Percentiles rank a stretch among this genome's conserved stretches.
These are phyloP conservation scores for Nigrospora osmanthi DNA, from an alignment of 2,329 filamentous ascomycete species.

Conservation along the genomic window DNA sequence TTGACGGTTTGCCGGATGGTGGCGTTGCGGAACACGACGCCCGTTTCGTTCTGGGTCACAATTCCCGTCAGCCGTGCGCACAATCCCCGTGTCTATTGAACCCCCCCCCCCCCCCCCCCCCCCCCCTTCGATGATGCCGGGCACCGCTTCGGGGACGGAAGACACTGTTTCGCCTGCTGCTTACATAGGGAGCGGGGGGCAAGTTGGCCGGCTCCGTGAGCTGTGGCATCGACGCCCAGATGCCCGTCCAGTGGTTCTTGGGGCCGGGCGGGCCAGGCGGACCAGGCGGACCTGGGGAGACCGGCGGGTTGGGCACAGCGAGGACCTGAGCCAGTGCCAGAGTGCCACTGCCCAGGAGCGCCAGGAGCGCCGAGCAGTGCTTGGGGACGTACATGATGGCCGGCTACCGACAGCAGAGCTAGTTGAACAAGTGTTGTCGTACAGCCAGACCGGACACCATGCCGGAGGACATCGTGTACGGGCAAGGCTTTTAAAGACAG, in stretches of 20 bases:
- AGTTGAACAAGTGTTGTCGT: not conserved
- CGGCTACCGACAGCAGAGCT: not conserved
- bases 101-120: too few relatives aligned
- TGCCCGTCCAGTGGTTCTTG: conserved; percentile 47
- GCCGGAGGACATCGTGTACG: not conserved
- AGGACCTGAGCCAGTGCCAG: not conserved
- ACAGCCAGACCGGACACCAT: not conserved
- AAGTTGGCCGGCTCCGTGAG: conserved; percentile 51
- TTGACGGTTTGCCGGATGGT: conserved; percentile 56
- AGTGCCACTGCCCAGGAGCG: not conserved
- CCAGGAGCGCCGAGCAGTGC: not conserved
- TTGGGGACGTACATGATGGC: not conserved
- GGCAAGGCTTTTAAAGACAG: not conserved
- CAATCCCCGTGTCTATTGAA: conserved; percentile 3
- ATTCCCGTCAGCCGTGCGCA: too few relatives aligned
- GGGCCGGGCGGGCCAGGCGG: not conserved
- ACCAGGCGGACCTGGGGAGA: not conserved
- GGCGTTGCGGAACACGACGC: conserved; percentile 45
- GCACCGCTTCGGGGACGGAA: too few relatives aligned
- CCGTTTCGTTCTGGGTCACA: conserved; percentile 36
- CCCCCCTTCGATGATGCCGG: too few relatives aligned
- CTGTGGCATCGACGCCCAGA: conserved; percentile 57
- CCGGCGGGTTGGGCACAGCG: not conserved
- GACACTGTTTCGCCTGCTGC: conserved; percentile 9
- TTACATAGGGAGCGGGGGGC: conserved; percentile 46